phyloP scores from a whole-genome alignment of 345 rosid genomes.

The Streptanthus diversifolius region DNA sequence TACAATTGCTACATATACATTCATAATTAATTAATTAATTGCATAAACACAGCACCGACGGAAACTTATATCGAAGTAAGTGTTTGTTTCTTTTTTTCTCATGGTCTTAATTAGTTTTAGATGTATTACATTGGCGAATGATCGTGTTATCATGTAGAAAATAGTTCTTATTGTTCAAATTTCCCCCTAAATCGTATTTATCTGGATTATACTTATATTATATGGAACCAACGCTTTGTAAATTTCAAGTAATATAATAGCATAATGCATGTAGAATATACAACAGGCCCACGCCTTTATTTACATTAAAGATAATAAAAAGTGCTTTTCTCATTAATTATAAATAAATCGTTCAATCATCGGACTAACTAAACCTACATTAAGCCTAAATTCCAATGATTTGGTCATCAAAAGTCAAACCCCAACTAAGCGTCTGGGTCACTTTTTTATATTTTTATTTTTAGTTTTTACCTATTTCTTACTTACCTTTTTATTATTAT shows the following conservation, averaged over 20 bases:
- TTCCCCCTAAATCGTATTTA: too few species aligned
- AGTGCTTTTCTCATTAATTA: neutral
- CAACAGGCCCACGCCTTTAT: neutral
- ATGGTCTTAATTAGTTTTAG: neutral
- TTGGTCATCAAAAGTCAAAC: neutral
- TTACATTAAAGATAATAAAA: neutral
- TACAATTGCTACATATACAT: neutral
- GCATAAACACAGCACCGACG: conserved; percentile 20
- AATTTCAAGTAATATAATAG: neutral
- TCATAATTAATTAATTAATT: neutral
- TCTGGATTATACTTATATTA: too few species aligned
- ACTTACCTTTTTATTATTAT: too few species aligned
- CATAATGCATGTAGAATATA: neutral
- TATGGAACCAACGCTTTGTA: neutral
- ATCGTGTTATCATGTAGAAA: too few species aligned
- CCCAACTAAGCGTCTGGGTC: neutral
- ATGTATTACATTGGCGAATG: too few species aligned
- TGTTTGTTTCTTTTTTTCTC: neutral
- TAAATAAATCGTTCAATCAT: neutral
- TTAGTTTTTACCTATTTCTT: neutral
- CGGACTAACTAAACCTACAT: neutral
- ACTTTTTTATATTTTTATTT: neutral
- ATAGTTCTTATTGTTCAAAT: too few species aligned
- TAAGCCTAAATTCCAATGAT: neutral
- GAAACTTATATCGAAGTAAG: neutral